Percentiles rank a stretch among this genome's conserved stretches.
These are phyloP conservation scores for Botrytis fragariae DNA, from an alignment of 2,329 filamentous ascomycete genomes.

Conservation along the genomic window DNA sequence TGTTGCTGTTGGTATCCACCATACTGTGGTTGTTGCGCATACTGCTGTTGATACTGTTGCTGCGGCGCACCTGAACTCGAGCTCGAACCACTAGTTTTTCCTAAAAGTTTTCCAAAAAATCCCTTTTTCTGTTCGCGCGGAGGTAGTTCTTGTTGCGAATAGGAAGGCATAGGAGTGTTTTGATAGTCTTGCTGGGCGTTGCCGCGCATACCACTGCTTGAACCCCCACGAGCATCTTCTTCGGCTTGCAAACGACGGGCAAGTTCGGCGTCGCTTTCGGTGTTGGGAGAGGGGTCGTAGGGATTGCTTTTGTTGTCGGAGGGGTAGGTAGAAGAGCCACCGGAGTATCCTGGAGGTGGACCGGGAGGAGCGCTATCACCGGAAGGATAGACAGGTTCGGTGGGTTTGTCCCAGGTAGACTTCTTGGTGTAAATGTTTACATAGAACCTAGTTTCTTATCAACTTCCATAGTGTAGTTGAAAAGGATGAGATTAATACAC, in stretches of 20 bases:
- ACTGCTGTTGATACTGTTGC: constrained; percentile 32
- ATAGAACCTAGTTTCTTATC: constrained; percentile 69
- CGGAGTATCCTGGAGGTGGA: constrained; percentile 60
- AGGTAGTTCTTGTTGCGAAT: constrained; percentile 41
- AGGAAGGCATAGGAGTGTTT: constrained; percentile 33
- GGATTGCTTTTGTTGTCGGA: constrained; percentile 67
- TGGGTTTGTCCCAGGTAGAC: constrained; percentile 88
- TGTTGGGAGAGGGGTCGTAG: constrained; percentile 46
- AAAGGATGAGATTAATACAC: constrained; percentile 26
- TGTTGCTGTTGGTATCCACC: constrained; percentile 32
- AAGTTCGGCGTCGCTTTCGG: constrained; percentile 68
- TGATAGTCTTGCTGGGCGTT: constrained; percentile 31
- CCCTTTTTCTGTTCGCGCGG: constrained; percentile 45
- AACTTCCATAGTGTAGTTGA: constrained; percentile 5
- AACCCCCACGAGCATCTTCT: constrained; percentile 61
- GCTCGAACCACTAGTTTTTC: constrained; percentile 32
- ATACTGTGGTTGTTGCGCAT: constrained; percentile 19
- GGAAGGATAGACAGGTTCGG: constrained; percentile 61
- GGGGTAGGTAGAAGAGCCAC: constrained; percentile 19
- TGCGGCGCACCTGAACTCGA: constrained; percentile 28
- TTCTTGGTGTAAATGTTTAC: constrained; percentile 84
- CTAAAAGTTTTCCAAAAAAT: constrained; percentile 53
- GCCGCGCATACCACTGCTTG: constrained; percentile 17
- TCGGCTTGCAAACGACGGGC: constrained; percentile 80
- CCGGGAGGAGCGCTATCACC: constrained; percentile 51